Evolutionary conservation across 208 protist genomes (phyloP), one percentile per base, ranked within the genome.

Genomic region (Trichomonas gallinae): DNA sequence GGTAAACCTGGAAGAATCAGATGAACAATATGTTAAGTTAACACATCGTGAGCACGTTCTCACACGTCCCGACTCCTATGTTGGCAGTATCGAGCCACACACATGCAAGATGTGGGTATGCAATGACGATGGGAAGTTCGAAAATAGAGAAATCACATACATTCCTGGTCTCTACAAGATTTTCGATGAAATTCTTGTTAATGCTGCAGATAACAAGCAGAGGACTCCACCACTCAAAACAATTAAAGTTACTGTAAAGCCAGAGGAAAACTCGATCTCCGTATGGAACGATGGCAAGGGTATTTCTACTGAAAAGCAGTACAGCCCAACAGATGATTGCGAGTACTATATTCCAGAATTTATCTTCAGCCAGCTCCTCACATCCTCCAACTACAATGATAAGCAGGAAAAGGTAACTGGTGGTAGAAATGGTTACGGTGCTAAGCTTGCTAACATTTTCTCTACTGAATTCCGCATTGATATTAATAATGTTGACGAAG

Each of bases 181-280:
- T 51, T 99, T 99, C 97, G 99, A 99, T 97, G 99, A 99, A 98
- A 99, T 99, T 97, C 97, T 99, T 6, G 99, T 99, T 8, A 99
- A 99, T 98, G 99, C 99, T 11, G 98, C 99, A 0, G 99, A 99
- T 98, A 99, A 99, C 97, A 99, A 99, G 96, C 98, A 99, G 97
- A 98, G 99, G 31, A 99, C 99, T 97, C 97, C 97, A 34, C 98
- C 97, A 40, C 63, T 44, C 23, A 88, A 58, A 31, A 96, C 0
- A 26, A 98, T 99, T 96, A 98, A 98, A 89, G 98, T 99, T 45
- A 98, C 98, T 96, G 99, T 99, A 97, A 97, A 99, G 96, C 26
- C 40, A 0, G 98, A 99, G 72, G 97, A 98, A 15, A 98, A 98
- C 38, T 97, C 91, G 13, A 99, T 99, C 91, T 98, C 98, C 0